A percentile compares a stretch with the other conserved stretches of the same genome.
These are phyloP conservation scores for Sclerotinia subarctica DNA, from an alignment of 2,329 filamentous ascomycete genomes.

Conservation along the genomic window DNA sequence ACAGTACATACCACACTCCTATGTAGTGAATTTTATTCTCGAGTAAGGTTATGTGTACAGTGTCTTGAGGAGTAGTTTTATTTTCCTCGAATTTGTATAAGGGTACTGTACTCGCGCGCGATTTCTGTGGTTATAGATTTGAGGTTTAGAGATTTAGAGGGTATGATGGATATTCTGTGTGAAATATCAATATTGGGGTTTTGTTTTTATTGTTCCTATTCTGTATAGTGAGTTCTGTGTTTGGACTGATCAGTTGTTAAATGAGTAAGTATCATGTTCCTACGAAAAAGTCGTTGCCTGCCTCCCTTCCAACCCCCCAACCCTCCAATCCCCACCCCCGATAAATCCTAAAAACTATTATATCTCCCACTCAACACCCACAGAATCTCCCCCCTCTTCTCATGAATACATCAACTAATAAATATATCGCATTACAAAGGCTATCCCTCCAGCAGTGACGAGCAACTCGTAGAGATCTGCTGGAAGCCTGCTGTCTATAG, in stretches of 20 bases:
- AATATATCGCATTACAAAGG: slow-evolving; percentile 45
- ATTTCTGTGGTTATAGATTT: slow-evolving; percentile 24
- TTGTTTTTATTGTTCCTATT: background rate
- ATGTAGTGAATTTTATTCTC: background rate
- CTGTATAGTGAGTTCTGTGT: slow-evolving; percentile 21
- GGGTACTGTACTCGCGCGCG: slow-evolving; percentile 15
- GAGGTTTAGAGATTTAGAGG: slow-evolving; percentile 15
- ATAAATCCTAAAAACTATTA: slow-evolving; percentile 41
- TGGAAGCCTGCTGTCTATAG: slow-evolving; percentile 41
- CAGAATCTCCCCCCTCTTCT: slow-evolving; percentile 44
- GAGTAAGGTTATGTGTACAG: slow-evolving; percentile 23
- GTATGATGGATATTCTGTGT: too few relatives aligned
- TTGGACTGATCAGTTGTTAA: slow-evolving; percentile 32
- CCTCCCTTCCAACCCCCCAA: slow-evolving; percentile 18
- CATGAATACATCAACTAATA: slow-evolving; percentile 41
- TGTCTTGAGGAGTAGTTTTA: slow-evolving; percentile 28
- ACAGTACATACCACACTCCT: background rate
- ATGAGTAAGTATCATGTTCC: slow-evolving; percentile 45
- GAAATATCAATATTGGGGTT: too few relatives aligned
- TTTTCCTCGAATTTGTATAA: slow-evolving; percentile 22
- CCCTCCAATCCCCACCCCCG: slow-evolving; percentile 9
- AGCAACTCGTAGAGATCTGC: slow-evolving; percentile 48
- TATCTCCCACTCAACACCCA: slow-evolving; percentile 46
- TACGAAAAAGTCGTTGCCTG: slow-evolving; percentile 47
- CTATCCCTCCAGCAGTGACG: slow-evolving; percentile 45